Percentiles rank a stretch among this genome's conserved stretches.
Evolutionary conservation across 331 rosid species (phyloP).

Genomic region (Spiraea crenata): DNA sequence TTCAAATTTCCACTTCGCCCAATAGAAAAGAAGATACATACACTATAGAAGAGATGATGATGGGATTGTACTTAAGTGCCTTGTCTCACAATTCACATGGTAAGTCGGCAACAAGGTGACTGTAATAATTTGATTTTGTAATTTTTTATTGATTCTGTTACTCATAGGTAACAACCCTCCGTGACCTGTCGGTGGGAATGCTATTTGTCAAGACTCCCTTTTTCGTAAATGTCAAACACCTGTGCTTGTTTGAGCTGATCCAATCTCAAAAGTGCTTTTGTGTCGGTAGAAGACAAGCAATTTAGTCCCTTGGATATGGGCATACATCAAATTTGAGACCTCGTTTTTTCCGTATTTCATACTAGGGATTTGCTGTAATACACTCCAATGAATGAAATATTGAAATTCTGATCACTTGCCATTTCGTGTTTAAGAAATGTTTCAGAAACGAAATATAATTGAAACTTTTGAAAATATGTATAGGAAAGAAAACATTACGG

Average conservation of each 20-base stretch:
- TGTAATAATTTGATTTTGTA: background rate
- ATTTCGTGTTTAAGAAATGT: too few species aligned
- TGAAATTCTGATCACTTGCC: too few species aligned
- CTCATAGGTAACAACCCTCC: background rate
- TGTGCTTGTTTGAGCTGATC: background rate
- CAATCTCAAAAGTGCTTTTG: background rate
- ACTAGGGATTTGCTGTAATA: too few species aligned
- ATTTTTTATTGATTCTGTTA: background rate
- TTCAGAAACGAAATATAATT: too few species aligned
- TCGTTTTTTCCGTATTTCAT: background rate
- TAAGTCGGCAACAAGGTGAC: background rate
- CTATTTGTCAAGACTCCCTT: background rate
- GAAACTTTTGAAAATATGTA: too few species aligned
- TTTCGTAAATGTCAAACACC: background rate
- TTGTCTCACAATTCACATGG: background rate
- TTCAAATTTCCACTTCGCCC: too few species aligned
- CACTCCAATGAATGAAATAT: too few species aligned
- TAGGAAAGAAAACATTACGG: too few species aligned
- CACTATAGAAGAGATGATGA: too few species aligned
- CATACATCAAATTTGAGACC: background rate
- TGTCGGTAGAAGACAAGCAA: conserved; percentile 5
- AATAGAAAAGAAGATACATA: too few species aligned
- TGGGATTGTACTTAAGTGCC: background rate
- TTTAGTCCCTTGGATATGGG: background rate
- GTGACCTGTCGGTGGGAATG: background rate